Base-by-base conservation (phyloP, 192 early-diverging fungal species). In the Coemansia sp. region DNA sequence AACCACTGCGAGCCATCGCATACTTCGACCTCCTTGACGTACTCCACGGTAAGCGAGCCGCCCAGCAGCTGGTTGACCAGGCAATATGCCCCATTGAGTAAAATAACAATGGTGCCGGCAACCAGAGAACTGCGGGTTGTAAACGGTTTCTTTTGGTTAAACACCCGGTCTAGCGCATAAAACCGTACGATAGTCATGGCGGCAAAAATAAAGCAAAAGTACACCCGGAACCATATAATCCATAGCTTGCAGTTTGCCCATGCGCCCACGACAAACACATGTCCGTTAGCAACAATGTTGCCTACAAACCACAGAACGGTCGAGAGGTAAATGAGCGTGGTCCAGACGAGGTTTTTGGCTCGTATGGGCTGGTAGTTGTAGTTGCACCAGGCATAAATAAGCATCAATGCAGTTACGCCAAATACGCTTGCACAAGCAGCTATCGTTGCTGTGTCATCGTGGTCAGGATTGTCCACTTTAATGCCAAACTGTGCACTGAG, bases 291-390 rank as follows among this genome's bases (percentile, higher is more conserved):
- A 8, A 46, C 43, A 39, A 72, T 18, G 45, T 72, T 44, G 16
- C 69, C 69, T 14, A 72, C 14, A n/a, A 72, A 72, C 69, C 69
- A 72, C 11, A 72, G 59, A 4, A 72, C 53, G 5, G 58, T 59
- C 14, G 69, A 21, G 1, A 59, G 42, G 36, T 72, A 64, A 5
- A 72, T 65, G 3, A 51, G 44, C 38, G 69, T 66, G 21, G 58
- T 62, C 63, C 58, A 61, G 14, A 51, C 39, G 26, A 72, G 38
- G 44, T 72, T 72, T 7, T 72, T 72, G 15, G 69, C 69, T 15
- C 69, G 69, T n/a, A 72, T 72, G 15, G 69, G 69, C 21, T 59
- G 53, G 34, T 62, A 72, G 34, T 50, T 65, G 43, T 46, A 43
- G 54, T 72, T 72, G 17, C 56, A 37, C 69, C 69, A 72, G 1